Evolutionary conservation across 1,284 basidiomycete genomes (phyloP), one percentile per base, ranked within the genome.

Genomic region (Irpex rosettiformis): DNA sequence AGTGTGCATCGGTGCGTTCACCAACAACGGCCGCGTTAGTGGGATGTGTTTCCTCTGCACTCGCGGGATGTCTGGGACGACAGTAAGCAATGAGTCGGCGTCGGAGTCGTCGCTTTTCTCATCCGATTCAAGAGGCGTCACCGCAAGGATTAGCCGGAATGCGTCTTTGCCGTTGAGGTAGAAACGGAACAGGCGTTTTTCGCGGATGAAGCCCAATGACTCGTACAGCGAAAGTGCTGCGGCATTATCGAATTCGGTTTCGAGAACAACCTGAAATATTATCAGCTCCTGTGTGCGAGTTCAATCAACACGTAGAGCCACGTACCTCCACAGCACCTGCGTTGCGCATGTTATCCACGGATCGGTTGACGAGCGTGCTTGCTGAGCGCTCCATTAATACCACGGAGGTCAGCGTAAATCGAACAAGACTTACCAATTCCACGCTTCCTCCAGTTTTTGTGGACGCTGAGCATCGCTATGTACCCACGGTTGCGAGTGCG

Each of bases 381-480:
- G 92, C 93, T 94, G 47, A 40, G 55, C 0, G 22, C 54, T 61
- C n/a, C 49, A 25, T 54, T 40, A 52, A 30, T 30, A 53, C 43
- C 13, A 27, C 48, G 10, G 6, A 28, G 10, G 6, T 11, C 21
- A 24, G 52, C 13, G 33, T 43, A n/a, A 59, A 48, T 33, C 54
- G 55, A 64, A 60, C 7, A 8, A 45, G 59, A 82, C 86, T 70
- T 69, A 95, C 94, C 94, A 71, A 98, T 96, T 13, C 96, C 95
- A 51, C 86, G 82, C 71, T 95, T 90, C 43, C 96, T 79, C 81
- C 85, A 96, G 43, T 77, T 73, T 70, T 85, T 87, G 72, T 83
- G 82, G 24, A 96, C 94, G 65, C 91, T 93, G 57, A 99, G 83
- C 97, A 99, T 99, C 28, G 95, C 96, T 61, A 99, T 97, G 71